Evolutionary conservation across 139 green algal species (phyloP), one percentile per base, ranked within the genome.

Genomic region (Asterochloris sp.): DNA sequence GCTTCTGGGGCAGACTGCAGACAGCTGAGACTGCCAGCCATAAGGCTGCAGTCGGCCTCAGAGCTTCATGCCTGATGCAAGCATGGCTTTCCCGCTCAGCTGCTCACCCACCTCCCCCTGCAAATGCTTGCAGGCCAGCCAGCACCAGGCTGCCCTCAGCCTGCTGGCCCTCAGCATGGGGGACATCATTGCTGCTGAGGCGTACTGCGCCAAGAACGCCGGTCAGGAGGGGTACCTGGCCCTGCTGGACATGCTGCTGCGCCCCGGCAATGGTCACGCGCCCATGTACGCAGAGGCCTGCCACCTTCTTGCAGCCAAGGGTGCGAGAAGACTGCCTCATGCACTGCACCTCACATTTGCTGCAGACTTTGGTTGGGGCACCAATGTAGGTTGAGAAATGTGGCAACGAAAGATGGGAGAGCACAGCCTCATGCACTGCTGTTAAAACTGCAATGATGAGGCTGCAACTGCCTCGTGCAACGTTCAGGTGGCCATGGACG

Each of bases 201-300:
- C 69, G 60, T 97, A 96, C 88, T 95, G 92, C 79, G 80, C 74
- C 15, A 29, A 74, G 13, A 85, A 85, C 28, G 83, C 83, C 47
- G 83, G 83, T 12, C 66, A 85, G 27, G 84, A 91, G 62, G 80
- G 76, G 24, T 87, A 87, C 73, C 83, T 95, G 27, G 47, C 85
- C 69, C 87, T 94, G 78, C 76, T 95, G 83, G 86, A 92, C 61
- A 86, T 95, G 64, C 86, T 96, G 78, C 88, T 97, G 60, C 86
- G 84, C 66, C 91, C 89, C 29, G 88, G 76, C n/a, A 47, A 78
- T 0, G 84, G 79, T 17, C 80, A 71, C 6, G 73, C 91, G 73
- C 90, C 92, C 0, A 78, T 91, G 21, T 95, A 92, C 83, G 81
- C 80, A 0, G 90, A 92, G 73, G 90, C 90, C 69, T 86, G 83